A percentile compares a stretch with the other conserved stretches of the same genome.
These are phyloP conservation scores for Periconia sp. DNA, from an alignment of 2,329 filamentous ascomycete genomes.

Conservation along the genomic window DNA sequence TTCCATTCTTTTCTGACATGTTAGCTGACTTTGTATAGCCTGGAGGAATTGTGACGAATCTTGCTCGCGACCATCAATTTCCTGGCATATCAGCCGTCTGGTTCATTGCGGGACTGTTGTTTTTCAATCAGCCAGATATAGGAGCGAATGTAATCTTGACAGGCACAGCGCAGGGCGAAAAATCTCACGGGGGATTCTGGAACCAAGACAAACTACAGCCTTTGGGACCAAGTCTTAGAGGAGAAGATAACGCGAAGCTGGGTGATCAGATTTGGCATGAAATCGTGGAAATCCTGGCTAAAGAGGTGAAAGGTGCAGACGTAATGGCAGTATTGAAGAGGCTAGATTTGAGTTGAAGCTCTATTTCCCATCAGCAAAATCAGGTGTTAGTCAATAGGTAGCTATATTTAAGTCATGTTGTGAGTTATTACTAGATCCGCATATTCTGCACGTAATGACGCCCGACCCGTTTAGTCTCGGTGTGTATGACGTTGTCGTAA, in stretches of 20 bases:
- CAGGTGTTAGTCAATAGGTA: no score
- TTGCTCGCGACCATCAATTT: slow-evolving; percentile 35
- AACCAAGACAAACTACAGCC: slow-evolving; percentile 36
- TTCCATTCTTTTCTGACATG: no score
- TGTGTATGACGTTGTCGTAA: no score
- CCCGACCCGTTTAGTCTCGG: no score
- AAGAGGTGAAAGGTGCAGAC: slow-evolving; percentile 16
- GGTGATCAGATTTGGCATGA: slow-evolving; percentile 35
- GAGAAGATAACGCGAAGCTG: slow-evolving; percentile 34
- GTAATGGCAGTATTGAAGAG: background rate
- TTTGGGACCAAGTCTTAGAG: slow-evolving; percentile 28
- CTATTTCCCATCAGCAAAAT: no score
- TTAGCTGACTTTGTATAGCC: slow-evolving; percentile 10
- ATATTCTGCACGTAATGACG: no score
- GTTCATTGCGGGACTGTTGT: slow-evolving; percentile 18
- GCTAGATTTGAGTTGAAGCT: background rate
- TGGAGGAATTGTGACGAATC: slow-evolving; percentile 30
- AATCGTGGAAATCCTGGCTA: slow-evolving; percentile 33
- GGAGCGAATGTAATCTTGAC: slow-evolving; percentile 38
- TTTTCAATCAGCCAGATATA: slow-evolving; percentile 28
- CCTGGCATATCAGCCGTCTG: slow-evolving; percentile 18
- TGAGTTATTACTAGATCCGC: no score
- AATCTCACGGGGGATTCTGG: slow-evolving; percentile 40
- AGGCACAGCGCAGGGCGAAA: slow-evolving; percentile 36
- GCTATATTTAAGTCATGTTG: no score